Percentiles rank a stretch among this genome's conserved stretches.
These are phyloP conservation scores for Thelephora ganbajun DNA, from an alignment of 768 basidiomycete species.

Conservation along the genomic window DNA sequence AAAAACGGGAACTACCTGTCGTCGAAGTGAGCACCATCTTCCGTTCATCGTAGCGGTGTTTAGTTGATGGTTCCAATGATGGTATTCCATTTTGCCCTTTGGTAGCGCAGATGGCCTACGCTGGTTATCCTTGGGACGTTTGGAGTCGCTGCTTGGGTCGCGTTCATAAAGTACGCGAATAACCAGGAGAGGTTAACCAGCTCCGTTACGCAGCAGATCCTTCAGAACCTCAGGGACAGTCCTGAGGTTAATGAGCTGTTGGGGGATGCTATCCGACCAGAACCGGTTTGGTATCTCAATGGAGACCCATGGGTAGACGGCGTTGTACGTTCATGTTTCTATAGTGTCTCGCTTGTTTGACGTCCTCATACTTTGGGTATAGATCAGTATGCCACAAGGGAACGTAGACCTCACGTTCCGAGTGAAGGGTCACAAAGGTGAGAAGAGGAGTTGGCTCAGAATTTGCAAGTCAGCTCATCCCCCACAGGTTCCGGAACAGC, in stretches of 20 bases:
- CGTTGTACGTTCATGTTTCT: constrained; percentile 30
- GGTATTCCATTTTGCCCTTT: neutral
- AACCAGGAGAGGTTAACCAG: constrained; percentile 71
- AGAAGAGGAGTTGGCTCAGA: constrained; percentile 6
- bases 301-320: constrained; percentile 63
- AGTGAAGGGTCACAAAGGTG: constrained; percentile 58
- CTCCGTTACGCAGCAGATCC: constrained; percentile 55
- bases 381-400: constrained; percentile 66
- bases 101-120: constrained; percentile 39
- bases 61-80: neutral
- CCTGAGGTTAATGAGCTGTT: constrained; percentile 34
- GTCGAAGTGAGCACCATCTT: constrained; percentile 19
- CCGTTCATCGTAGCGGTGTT: neutral
- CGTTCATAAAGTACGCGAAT: constrained; percentile 53
- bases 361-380: neutral
- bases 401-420: constrained; percentile 70
- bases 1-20: constrained; percentile 26
- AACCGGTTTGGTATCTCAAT: constrained; percentile 63
- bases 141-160: constrained; percentile 51
- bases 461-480: neutral
- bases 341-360: neutral
- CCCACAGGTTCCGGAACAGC: constrained; percentile 52
- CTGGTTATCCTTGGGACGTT: constrained; percentile 32
- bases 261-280: constrained; percentile 51
- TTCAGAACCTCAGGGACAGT: constrained; percentile 44